Evolutionary conservation across 2,329 filamentous ascomycete genomes (phyloP).

Genomic region (Colletotrichum tropicale): DNA sequence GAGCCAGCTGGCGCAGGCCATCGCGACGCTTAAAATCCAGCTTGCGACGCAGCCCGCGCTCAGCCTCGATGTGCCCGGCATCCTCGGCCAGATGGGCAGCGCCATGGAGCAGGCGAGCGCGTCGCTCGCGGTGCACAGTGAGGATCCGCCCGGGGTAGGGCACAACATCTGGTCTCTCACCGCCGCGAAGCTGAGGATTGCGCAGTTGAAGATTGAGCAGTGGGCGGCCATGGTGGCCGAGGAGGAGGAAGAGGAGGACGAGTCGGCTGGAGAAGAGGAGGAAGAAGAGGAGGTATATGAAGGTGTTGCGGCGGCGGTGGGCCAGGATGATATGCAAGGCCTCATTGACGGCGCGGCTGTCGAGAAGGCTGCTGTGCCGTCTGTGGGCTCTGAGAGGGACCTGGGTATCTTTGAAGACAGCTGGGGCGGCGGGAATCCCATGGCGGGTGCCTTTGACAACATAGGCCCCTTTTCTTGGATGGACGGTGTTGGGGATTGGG

Average conservation of each 20-base stretch:
- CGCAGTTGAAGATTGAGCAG: slow-evolving; percentile 48
- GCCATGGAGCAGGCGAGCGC: slow-evolving; percentile 49
- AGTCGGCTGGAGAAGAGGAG: neutral
- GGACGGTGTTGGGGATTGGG: neutral
- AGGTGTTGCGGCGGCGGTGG: neutral
- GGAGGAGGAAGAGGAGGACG: neutral
- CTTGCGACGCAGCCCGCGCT: slow-evolving; percentile 49
- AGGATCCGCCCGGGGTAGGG: slow-evolving; percentile 36
- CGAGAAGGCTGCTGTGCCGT: neutral
- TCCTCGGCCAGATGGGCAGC: slow-evolving; percentile 43
- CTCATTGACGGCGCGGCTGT: neutral
- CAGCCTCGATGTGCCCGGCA: slow-evolving; percentile 46
- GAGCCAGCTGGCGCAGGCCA: slow-evolving; percentile 38
- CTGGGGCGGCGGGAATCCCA: neutral
- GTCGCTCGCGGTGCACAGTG: slow-evolving; percentile 33
- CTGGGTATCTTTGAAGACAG: neutral
- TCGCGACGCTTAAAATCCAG: slow-evolving; percentile 43
- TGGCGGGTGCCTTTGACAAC: neutral
- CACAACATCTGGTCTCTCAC: slow-evolving; percentile 54
- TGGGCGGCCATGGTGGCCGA: slow-evolving; percentile 49
- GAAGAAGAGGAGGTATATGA: neutral
- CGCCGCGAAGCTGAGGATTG: slow-evolving; percentile 50
- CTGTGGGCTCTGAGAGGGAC: neutral
- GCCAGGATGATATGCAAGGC: neutral
- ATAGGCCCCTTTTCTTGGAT: neutral